These are phyloP conservation scores for Apiotrichum laibachii DNA, from an alignment of 1,284 basidiomycete species.

Conservation along the genomic window DNA sequence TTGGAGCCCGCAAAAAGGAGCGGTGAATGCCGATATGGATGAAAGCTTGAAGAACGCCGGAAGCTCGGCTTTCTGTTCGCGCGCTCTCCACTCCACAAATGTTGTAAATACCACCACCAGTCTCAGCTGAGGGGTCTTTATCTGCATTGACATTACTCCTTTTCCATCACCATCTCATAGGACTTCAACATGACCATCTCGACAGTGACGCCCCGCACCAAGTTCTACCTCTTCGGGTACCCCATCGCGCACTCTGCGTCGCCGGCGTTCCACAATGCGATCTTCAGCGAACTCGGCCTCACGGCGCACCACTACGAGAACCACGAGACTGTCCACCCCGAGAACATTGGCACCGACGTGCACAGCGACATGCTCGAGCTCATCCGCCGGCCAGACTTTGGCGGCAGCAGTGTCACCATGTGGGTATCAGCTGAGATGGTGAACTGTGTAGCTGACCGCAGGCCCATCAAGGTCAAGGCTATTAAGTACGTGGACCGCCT, in stretches of 20 bases:
- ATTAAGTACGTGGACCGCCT: conserved; percentile 71
- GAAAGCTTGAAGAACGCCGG: too few species aligned
- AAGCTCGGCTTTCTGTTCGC: too few species aligned
- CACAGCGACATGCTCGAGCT: conserved; percentile 8
- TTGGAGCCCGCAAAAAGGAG: too few species aligned
- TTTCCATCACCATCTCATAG: not conserved
- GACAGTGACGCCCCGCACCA: conserved; percentile 42
- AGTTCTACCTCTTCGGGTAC: conserved; percentile 78
- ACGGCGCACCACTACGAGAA: conserved; percentile 57
- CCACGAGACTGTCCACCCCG: conserved; percentile 9
- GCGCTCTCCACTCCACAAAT: too few species aligned
- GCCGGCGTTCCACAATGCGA: conserved; percentile 81
- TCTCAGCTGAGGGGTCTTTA: too few species aligned
- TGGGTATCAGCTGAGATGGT: not conserved
- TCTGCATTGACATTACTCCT: too few species aligned
- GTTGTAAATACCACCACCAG: too few species aligned
- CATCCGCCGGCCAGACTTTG: conserved; percentile 58
- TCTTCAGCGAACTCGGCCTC: conserved; percentile 72
- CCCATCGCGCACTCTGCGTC: conserved; percentile 84
- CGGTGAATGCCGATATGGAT: too few species aligned
- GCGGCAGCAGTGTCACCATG: conserved; percentile 85
- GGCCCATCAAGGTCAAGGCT: conserved; percentile 79
- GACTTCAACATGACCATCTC: conserved; percentile 67
- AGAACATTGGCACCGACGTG: conserved; percentile 8
- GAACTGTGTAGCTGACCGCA: not conserved